Conservation (phyloP, 2,329 filamentous ascomycete genomes). For the Coleophoma crateriformis region DNA sequence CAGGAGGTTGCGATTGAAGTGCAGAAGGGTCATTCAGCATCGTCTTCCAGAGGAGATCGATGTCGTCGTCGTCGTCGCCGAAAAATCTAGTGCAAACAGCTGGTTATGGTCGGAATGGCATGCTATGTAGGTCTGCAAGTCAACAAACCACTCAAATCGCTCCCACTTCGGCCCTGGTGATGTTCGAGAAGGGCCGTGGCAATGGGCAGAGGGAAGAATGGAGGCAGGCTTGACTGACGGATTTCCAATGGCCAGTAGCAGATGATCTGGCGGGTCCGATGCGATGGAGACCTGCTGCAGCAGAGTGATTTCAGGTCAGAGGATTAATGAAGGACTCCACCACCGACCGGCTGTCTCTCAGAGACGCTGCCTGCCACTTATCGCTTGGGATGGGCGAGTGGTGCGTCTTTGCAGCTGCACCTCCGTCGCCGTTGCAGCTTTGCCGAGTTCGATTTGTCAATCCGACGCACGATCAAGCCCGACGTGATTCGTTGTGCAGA, state of each 20-base stretch:
- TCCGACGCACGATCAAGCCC: neutral
- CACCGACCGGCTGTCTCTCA: neutral
- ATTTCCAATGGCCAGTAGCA: slow-evolving; percentile 16
- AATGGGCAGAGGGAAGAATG: slow-evolving; percentile 8
- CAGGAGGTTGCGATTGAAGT: slow-evolving; percentile 16
- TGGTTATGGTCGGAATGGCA: slow-evolving; percentile 14
- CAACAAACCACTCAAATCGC: slow-evolving; percentile 15
- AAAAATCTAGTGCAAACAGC: slow-evolving; percentile 10
- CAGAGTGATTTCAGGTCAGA: slow-evolving; percentile 11
- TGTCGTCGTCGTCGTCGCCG: slow-evolving; percentile 3
- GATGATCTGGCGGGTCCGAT: slow-evolving; percentile 12
- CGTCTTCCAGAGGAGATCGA: slow-evolving; percentile 6
- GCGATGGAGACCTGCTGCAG: slow-evolving; percentile 17
- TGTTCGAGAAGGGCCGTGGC: slow-evolving; percentile 14
- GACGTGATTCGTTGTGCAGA: neutral
- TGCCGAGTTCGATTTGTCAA: slow-evolving; percentile 1
- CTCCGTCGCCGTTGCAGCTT: neutral
- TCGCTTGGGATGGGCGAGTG: slow-evolving; percentile 4
- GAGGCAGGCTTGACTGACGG: slow-evolving; percentile 18
- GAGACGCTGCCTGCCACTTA: slow-evolving; percentile 8
- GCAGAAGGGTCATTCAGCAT: slow-evolving; percentile 21
- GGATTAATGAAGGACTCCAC: neutral
- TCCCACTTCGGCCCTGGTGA: slow-evolving; percentile 2
- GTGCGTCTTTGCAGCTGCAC: neutral
- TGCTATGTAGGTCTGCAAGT: slow-evolving; percentile 15